phyloP scores from a whole-genome alignment of 225 moss, liverwort and hornwort genomes.

The Physcomitrium patens region DNA sequence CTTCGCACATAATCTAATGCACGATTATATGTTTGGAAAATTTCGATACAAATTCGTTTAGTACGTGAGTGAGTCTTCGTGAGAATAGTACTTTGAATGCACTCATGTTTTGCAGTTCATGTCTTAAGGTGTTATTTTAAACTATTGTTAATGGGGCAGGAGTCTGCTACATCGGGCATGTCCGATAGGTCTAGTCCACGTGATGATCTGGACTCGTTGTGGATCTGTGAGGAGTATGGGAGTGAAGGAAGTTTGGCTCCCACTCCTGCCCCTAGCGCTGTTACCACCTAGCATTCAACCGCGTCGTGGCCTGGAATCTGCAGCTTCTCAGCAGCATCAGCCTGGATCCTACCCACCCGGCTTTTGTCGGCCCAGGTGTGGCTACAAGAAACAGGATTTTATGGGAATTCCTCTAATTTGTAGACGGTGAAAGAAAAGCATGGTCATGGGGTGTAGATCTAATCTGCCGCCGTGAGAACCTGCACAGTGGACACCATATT shows the following conservation, averaged over 20 bases:
- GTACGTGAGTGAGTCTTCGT: background rate
- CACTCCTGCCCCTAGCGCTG: conserved; percentile 25
- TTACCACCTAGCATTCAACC: conserved; percentile 23
- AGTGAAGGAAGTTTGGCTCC: conserved; percentile 41
- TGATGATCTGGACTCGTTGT: conserved; percentile 41
- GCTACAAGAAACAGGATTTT: background rate
- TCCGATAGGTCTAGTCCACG: conserved; percentile 36
- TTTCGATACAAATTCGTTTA: background rate
- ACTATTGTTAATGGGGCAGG: conserved; percentile 44
- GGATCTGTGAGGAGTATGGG: conserved; percentile 37
- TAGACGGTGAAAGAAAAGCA: background rate
- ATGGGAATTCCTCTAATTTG: background rate
- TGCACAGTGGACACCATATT: background rate
- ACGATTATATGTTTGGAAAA: background rate
- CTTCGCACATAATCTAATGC: background rate
- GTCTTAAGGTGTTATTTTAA: background rate
- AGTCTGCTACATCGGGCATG: conserved; percentile 26
- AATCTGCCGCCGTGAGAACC: background rate
- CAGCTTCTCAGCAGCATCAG: conserved; percentile 35
- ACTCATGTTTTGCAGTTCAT: conserved; percentile 10
- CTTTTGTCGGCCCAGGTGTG: conserved; percentile 47
- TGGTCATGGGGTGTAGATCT: background rate
- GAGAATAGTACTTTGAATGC: background rate
- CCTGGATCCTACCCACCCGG: conserved; percentile 32
- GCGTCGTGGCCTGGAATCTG: conserved; percentile 23